phyloP scores from a whole-genome alignment of 2,329 filamentous ascomycete genomes.

The Botrytis byssoidea region DNA sequence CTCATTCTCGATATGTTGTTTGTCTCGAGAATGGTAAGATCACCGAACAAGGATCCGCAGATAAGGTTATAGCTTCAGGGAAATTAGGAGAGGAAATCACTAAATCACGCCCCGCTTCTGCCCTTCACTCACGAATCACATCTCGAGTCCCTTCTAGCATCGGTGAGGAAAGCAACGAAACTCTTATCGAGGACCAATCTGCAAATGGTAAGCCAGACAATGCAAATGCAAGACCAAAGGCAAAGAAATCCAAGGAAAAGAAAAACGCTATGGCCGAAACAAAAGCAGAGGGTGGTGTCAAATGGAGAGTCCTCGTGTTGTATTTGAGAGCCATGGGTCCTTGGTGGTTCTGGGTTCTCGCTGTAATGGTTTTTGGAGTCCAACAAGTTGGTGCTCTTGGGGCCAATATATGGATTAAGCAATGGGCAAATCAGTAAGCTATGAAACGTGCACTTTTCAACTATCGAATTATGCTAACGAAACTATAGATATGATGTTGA shows the following conservation, averaged over 20 bases:
- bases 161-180: conserved; percentile 59
- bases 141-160: conserved; percentile 77
- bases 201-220: conserved; percentile 45
- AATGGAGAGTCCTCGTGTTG: conserved; percentile 79
- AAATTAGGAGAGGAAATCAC: conserved; percentile 82
- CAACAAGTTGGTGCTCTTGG: conserved; percentile 86
- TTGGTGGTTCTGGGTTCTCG: conserved; percentile 90
- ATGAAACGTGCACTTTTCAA: not conserved
- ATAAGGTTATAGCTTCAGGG: conserved; percentile 80
- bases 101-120: conserved; percentile 71
- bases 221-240: conserved; percentile 44
- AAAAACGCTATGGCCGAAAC: conserved; percentile 64
- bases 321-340: conserved; percentile 91
- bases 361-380: conserved; percentile 69
- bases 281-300: conserved; percentile 83
- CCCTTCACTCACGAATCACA: conserved; percentile 66
- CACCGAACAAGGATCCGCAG: conserved; percentile 69
- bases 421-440: conserved; percentile 88
- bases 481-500: conserved; percentile 39
- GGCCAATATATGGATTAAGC: conserved; percentile 89
- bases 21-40: conserved; percentile 85
- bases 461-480: not conserved
- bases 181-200: conserved; percentile 52
- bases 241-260: conserved; percentile 40
- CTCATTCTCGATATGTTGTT: conserved; percentile 76